Percentiles rank a stretch among this genome's conserved stretches.
These are phyloP conservation scores for Pneumocystis jirovecii DNA, from an alignment of 1,139 yeast species.

Conservation along the genomic window DNA sequence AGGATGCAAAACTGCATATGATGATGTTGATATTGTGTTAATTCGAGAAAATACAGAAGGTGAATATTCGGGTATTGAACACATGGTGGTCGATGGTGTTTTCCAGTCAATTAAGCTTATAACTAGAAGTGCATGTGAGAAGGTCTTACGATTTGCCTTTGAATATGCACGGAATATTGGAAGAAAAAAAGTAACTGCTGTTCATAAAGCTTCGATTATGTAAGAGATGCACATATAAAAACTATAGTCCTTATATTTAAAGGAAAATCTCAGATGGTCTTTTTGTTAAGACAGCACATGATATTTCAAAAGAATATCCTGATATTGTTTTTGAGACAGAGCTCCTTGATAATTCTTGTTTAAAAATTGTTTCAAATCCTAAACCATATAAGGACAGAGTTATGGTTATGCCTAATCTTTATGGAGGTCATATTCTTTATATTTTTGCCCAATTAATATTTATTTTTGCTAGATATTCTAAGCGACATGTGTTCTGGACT, in stretches of 20 bases:
- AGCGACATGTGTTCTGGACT: constrained; percentile 94
- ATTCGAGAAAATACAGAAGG: constrained; percentile 99
- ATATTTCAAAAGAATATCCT: constrained; percentile 81
- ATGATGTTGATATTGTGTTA: constrained; percentile 83
- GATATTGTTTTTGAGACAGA: constrained; percentile 70
- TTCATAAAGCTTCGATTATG: constrained; percentile 97
- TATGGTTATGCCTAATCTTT: constrained; percentile 98
- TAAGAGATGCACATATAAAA: not conserved
- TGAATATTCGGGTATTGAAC: constrained; percentile 98
- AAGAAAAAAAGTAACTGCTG: constrained; percentile 83
- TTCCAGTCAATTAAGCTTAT: constrained; percentile 95
- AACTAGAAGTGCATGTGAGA: constrained; percentile 90
- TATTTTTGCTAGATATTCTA: constrained; percentile 37
- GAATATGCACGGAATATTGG: constrained; percentile 85
- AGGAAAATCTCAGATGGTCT: constrained; percentile 86
- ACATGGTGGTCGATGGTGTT: constrained; percentile 94
- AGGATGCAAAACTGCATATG: constrained; percentile 91
- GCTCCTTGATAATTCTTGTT: constrained; percentile 87
- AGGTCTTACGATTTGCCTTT: constrained; percentile 90
- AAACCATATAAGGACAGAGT: constrained; percentile 43
- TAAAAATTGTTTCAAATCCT: constrained; percentile 66
- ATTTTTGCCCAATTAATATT: not conserved
- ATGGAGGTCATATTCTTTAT: constrained; percentile 46
- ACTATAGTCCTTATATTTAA: not conserved
- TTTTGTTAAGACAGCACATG: constrained; percentile 82